Evolutionary conservation across 768 basidiomycete species (phyloP).

Genomic region (Tylopilus rubrobrunneus): DNA sequence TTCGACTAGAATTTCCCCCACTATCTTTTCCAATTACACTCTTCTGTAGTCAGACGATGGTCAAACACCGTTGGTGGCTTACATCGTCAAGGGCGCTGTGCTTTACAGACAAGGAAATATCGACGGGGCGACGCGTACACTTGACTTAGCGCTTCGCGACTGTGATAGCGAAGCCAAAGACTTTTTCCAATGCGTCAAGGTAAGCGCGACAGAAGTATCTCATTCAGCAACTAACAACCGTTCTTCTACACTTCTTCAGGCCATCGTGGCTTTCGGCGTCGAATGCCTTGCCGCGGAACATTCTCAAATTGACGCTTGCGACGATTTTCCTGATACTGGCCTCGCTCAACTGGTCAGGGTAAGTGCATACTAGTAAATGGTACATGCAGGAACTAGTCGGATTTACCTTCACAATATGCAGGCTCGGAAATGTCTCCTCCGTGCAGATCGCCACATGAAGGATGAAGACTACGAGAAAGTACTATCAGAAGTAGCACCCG

Average conservation of each 20-base stretch:
- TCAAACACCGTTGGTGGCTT: neutral
- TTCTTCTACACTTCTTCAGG: too few species aligned
- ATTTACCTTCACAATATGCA: neutral
- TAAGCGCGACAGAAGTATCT: neutral
- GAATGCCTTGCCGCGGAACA: too few species aligned
- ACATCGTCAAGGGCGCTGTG: neutral
- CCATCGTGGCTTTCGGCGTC: too few species aligned
- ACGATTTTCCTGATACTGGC: too few species aligned
- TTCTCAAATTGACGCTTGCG: too few species aligned
- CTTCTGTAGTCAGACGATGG: neutral
- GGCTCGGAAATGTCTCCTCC: too few species aligned
- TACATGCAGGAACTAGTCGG: neutral
- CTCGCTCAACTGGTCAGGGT: neutral
- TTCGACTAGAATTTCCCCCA: neutral
- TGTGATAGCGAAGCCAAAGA: neutral
- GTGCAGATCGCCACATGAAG: too few species aligned
- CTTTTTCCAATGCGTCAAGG: neutral
- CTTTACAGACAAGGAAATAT: neutral
- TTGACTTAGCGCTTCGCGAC: neutral
- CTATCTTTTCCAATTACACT: too few species aligned
- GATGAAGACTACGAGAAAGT: too few species aligned
- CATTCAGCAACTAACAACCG: neutral
- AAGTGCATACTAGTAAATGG: neutral
- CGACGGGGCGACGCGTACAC: neutral
- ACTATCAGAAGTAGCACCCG: too few species aligned